Conservation (phyloP, 495 filamentous ascomycete genomes). For the Aspergillus haitiensis region DNA sequence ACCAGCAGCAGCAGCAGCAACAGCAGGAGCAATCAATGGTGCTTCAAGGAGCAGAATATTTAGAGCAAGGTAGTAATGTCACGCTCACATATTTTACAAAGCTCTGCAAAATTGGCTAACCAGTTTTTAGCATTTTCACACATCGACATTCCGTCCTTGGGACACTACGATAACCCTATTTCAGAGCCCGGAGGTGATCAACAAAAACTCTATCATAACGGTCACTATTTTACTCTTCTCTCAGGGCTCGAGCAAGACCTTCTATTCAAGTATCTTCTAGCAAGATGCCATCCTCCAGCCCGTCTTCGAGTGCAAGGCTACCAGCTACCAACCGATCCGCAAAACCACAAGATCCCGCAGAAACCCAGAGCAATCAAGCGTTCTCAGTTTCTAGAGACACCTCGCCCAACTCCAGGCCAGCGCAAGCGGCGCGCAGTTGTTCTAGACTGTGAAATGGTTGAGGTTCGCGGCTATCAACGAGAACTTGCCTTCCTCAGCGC, state of each 20-base stretch:
- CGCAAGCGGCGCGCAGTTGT: slow-evolving; percentile 25
- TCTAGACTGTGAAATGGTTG: slow-evolving; percentile 41
- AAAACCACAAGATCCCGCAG: slow-evolving; percentile 8
- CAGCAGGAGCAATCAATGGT: not conserved
- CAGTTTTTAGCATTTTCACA: not conserved
- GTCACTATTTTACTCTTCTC: not conserved
- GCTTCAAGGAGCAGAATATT: not conserved
- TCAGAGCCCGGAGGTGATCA: not conserved
- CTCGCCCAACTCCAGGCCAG: not conserved
- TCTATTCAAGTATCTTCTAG: slow-evolving; percentile 7
- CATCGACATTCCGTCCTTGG: not conserved
- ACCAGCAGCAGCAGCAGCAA: not conserved
- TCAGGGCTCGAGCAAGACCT: not conserved
- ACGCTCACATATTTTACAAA: not conserved
- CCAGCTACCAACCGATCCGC: not conserved
- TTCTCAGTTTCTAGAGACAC: not conserved
- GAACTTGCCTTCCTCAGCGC: slow-evolving; percentile 34
- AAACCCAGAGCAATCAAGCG: not conserved
- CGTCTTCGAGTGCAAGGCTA: slow-evolving; percentile 12
- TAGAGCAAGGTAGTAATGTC: not conserved
- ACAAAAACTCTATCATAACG: not conserved
- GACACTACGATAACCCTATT: not conserved
- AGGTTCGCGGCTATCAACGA: slow-evolving; percentile 6
- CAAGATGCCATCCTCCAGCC: slow-evolving; percentile 6
- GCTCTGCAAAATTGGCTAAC: not conserved